These are phyloP conservation scores for Pyrenula massariospora DNA, from an alignment of 495 filamentous ascomycete genomes.

Conservation along the genomic window DNA sequence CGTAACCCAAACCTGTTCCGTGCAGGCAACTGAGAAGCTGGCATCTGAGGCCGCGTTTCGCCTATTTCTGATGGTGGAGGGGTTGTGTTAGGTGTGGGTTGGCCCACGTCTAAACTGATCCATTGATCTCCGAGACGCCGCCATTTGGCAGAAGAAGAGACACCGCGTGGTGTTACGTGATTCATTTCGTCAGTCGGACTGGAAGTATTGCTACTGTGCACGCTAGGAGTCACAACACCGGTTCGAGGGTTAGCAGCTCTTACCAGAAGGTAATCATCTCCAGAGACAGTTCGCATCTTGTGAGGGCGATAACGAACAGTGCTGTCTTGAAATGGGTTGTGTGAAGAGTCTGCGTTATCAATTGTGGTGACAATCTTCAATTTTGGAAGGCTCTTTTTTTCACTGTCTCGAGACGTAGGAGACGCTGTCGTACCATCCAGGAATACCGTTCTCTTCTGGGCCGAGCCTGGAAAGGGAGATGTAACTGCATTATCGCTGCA, in stretches of 20 bases:
- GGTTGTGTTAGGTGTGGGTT: conserved; percentile 1
- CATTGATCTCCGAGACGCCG: conserved; percentile 15
- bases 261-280: conserved; percentile 9
- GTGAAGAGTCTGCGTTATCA: neutral
- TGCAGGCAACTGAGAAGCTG: neutral
- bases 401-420: neutral
- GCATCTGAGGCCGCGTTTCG: neutral
- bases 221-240: conserved; percentile 16
- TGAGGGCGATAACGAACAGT: neutral
- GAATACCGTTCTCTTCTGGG: neutral
- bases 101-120: conserved; percentile 9
- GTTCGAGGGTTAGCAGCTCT: conserved; percentile 18
- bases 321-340: neutral
- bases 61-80: neutral
- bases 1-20: neutral
- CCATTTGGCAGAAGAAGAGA: conserved; percentile 7
- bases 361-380: neutral
- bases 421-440: neutral
- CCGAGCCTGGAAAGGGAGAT: neutral
- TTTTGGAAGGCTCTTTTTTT: neutral
- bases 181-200: conserved; percentile 1
- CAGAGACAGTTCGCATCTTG: conserved; percentile 6
- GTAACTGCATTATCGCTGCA: neutral
- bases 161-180: conserved; percentile 7
- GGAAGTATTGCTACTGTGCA: conserved; percentile 8